These are phyloP conservation scores for Fomitopsis pulvina DNA, from an alignment of 768 basidiomycete species.

Conservation along the genomic window DNA sequence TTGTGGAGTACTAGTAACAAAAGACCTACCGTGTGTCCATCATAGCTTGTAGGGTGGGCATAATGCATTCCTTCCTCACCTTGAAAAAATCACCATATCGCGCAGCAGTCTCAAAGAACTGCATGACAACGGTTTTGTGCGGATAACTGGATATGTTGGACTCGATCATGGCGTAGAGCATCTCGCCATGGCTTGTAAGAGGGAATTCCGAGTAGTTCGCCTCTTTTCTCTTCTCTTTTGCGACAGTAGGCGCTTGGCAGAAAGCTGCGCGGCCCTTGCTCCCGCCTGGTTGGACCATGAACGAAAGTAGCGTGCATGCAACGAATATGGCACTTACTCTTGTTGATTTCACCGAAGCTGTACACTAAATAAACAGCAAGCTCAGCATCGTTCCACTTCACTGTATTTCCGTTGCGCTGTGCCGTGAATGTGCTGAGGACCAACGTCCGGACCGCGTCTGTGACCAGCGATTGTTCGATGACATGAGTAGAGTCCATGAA, in stretches of 20 bases:
- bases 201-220: conserved; percentile 76
- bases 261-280: conserved; percentile 83
- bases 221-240: conserved; percentile 59
- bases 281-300: conserved; percentile 39
- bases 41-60: conserved; percentile 85
- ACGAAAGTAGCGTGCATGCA: background rate
- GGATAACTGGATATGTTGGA: conserved; percentile 80
- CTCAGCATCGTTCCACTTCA: conserved; percentile 93
- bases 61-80: conserved; percentile 81
- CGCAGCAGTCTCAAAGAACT: conserved; percentile 90
- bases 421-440: conserved; percentile 70
- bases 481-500: conserved; percentile 84
- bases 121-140: conserved; percentile 76
- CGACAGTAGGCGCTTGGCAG: conserved; percentile 64
- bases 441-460: conserved; percentile 64
- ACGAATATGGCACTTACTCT: conserved; percentile 45
- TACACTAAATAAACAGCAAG: conserved; percentile 90
- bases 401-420: conserved; percentile 50
- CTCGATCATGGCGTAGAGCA: conserved; percentile 77
- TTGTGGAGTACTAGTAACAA: background rate
- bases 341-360: conserved; percentile 90
- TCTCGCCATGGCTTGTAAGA: conserved; percentile 84
- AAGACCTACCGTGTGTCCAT: conserved; percentile 66
- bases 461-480: conserved; percentile 83
- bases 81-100: conserved; percentile 97